phyloP scores from a whole-genome alignment of 2,329 filamentous ascomycete species.

The Alternaria rosae region DNA sequence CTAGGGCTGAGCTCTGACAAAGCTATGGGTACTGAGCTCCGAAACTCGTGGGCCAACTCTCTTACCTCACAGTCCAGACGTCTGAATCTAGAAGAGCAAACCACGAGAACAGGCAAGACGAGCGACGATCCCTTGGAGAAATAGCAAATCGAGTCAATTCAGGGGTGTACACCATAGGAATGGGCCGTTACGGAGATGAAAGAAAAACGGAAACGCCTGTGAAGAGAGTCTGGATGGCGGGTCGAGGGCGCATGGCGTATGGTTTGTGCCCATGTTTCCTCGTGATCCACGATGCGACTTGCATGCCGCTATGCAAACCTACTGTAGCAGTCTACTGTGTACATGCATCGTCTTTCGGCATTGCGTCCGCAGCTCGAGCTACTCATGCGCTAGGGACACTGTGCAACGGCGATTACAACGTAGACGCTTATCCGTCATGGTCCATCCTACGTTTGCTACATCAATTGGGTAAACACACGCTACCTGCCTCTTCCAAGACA shows the following conservation, averaged over 20 bases:
- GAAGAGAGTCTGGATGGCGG: constrained; percentile 5
- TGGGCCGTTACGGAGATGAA: constrained; percentile 5
- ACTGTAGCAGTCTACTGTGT: not conserved
- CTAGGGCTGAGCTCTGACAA: constrained; percentile 16
- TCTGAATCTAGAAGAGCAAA: not conserved
- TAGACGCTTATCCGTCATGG: not conserved
- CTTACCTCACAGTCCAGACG: not conserved
- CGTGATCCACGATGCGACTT: constrained; percentile 9
- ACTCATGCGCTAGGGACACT: not conserved
- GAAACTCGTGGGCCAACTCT: constrained; percentile 1
- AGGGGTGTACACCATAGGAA: constrained; percentile 6
- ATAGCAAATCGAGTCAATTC: constrained; percentile 1
- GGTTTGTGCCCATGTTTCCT: constrained; percentile 1
- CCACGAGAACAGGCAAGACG: not conserved
- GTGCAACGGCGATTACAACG: not conserved
- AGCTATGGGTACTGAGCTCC: constrained; percentile 5
- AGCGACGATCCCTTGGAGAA: constrained; percentile 1
- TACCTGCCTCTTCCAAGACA: not conserved
- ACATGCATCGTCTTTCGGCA: not conserved
- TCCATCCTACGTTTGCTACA: not conserved
- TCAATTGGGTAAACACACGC: not conserved
- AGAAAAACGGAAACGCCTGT: constrained; percentile 1
- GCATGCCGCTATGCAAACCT: constrained; percentile 9
- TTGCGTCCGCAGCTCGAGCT: not conserved
- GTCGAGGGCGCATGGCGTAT: constrained; percentile 14